Percentiles rank a stretch among this genome's conserved stretches.
Conservation (phyloP, 2,329 filamentous ascomycete species). For the Epicoccum nigrum region DNA sequence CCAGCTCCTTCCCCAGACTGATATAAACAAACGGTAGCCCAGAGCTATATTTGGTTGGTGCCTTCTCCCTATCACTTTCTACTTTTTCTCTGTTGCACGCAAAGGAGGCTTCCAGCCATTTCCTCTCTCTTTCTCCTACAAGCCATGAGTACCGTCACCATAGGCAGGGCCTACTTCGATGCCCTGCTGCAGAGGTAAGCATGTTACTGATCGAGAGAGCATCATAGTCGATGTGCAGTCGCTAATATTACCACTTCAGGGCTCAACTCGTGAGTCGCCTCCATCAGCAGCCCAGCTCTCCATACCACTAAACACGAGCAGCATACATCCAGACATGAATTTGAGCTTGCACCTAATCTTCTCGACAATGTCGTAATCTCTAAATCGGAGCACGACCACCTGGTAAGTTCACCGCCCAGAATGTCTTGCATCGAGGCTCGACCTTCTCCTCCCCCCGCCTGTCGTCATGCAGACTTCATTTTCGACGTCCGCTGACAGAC, state of each 20-base stretch:
- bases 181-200: constrained; percentile 66
- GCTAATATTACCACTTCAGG: constrained; percentile 44
- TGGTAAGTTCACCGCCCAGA: constrained; percentile 57
- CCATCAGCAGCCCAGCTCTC: not conserved
- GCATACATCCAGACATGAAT: constrained; percentile 50
- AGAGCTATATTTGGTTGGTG: not conserved
- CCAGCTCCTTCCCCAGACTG: constrained; percentile 22
- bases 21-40: constrained; percentile 5
- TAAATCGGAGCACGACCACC: constrained; percentile 65
- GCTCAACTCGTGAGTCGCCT: constrained; percentile 56
- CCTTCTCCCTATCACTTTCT: constrained; percentile 4
- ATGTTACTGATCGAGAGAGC: not conserved
- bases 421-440: too few relatives aligned
- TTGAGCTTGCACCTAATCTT: constrained; percentile 44
- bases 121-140: constrained; percentile 17
- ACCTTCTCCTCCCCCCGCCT: too few relatives aligned
- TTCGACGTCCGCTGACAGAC: not conserved
- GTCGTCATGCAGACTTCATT: too few relatives aligned
- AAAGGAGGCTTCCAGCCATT: constrained; percentile 14
- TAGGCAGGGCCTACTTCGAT: constrained; percentile 67
- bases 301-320: constrained; percentile 28
- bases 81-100: constrained; percentile 10
- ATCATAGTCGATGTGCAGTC: constrained; percentile 3
- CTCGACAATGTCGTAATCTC: constrained; percentile 60
- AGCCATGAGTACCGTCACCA: constrained; percentile 58